Conservation (phyloP, 805 yeast species). For the Monosporozyma unispora region DNA sequence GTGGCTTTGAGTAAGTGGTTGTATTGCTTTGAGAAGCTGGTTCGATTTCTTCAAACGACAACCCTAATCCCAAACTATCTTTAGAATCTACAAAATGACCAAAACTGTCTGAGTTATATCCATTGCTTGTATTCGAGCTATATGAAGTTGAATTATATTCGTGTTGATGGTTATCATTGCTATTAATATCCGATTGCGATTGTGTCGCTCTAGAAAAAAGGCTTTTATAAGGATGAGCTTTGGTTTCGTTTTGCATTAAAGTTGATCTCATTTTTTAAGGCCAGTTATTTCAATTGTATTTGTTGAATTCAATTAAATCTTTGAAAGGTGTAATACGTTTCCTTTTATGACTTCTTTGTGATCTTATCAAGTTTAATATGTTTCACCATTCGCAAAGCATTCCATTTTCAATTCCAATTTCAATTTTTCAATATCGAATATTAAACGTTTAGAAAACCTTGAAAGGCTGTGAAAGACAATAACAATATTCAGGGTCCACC, state of each 20-base stretch:
- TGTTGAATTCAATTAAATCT: background rate
- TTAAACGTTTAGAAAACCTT: no score
- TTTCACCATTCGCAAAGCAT: background rate
- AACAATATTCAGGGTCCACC: no score
- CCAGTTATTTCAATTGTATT: background rate
- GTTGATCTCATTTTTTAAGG: background rate
- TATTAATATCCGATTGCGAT: conserved; percentile 3
- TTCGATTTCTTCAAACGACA: background rate
- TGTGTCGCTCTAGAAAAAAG: conserved; percentile 5
- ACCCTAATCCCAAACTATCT: background rate
- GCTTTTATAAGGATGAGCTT: conserved; percentile 10
- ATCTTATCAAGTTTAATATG: background rate
- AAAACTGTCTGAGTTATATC: background rate
- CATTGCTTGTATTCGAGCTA: background rate
- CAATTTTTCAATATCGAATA: background rate
- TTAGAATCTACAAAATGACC: background rate
- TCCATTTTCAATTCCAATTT: background rate
- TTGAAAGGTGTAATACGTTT: background rate
- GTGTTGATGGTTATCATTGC: background rate
- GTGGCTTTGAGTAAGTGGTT: background rate
- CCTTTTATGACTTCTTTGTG: background rate
- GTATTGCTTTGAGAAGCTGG: background rate
- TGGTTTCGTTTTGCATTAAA: background rate
- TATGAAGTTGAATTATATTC: background rate
- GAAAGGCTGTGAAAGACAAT: no score